Evolutionary conservation across 2,329 filamentous ascomycete species (phyloP), one percentile per base, ranked within the genome.

Genomic region (Passalora sequoiae): DNA sequence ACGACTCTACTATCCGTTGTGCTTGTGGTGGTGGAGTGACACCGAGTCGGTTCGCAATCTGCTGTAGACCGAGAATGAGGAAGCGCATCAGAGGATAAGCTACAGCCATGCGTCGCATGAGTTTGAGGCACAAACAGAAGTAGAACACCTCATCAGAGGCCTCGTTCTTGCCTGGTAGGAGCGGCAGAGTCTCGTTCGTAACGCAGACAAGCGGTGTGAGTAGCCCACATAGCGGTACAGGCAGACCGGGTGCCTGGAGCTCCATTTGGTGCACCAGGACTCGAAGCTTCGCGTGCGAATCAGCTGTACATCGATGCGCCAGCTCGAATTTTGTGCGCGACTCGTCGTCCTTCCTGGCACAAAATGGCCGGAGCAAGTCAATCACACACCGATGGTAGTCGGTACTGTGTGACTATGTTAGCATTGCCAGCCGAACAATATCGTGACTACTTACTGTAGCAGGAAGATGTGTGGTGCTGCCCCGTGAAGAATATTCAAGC

Each of bases 391-490:
- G 40, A 22, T 47, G 30, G 25, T 43, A 47, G 29, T 47, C 45
- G 16, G 36, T 35, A 24, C 45, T 47, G 19, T 13, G n/a, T n/a
- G n/a, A n/a, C n/a, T n/a, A n/a, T n/a, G n/a, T n/a, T n/a, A n/a
- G n/a, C n/a, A n/a, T n/a, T n/a, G n/a, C n/a, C n/a, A n/a, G n/a
- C n/a, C n/a, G n/a, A n/a, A n/a, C n/a, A n/a, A n/a, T n/a, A n/a
- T n/a, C n/a, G n/a, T n/a, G n/a, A n/a, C n/a, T 36, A 40, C 45
- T 36, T 15, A 47, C 45, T 47, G 40, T 16, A 47, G 16, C 24
- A 35, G 22, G 28, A 47, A 40, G 24, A 47, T 27, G 17, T 47
- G 45, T 19, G 40, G 40, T 9, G 45, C 33, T 10, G 45, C 37
- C 6, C 40, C 45, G 22, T 47, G 40, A 6, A 47, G 20, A 2